These are phyloP conservation scores for Takakia lepidozioides DNA, from an alignment of 225 moss, liverwort and hornwort species.

Conservation along the genomic window DNA sequence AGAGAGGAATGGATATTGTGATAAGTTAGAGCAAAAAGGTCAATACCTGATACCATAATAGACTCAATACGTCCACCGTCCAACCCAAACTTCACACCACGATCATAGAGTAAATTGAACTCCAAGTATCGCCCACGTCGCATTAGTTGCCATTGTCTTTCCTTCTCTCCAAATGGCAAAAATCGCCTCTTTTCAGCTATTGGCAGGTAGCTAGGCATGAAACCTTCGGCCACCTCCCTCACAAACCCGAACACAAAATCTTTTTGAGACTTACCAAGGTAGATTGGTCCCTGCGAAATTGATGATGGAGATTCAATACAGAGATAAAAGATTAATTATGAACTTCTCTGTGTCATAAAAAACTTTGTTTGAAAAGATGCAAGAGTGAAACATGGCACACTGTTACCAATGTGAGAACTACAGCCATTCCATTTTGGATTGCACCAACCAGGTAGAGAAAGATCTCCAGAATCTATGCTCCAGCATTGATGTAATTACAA, in stretches of 20 bases:
- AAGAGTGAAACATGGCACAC: too few species aligned
- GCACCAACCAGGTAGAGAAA: too few species aligned
- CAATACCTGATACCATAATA: slow-evolving; percentile 93
- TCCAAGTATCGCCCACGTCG: slow-evolving; percentile 80
- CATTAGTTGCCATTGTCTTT: slow-evolving; percentile 81
- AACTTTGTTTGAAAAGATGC: too few species aligned
- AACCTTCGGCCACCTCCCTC: slow-evolving; percentile 64
- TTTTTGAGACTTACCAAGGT: slow-evolving; percentile 5
- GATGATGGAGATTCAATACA: too few species aligned
- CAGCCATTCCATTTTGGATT: too few species aligned
- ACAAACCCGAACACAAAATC: slow-evolving; percentile 61
- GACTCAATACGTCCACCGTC: slow-evolving; percentile 87
- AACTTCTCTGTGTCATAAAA: too few species aligned
- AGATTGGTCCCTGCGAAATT: slow-evolving; percentile 13
- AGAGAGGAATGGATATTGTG: too few species aligned
- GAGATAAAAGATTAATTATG: too few species aligned
- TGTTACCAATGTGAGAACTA: too few species aligned
- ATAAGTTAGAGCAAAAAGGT: too few species aligned
- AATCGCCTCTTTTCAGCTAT: slow-evolving; percentile 49
- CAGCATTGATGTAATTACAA: too few species aligned
- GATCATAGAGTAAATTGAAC: slow-evolving; percentile 87
- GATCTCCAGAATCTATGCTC: too few species aligned
- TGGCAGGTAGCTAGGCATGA: slow-evolving; percentile 85
- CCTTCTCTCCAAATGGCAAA: slow-evolving; percentile 39
- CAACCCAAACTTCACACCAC: slow-evolving; percentile 81